A percentile compares a stretch with the other conserved stretches of the same genome.
These are phyloP conservation scores for Trichoderma brevicompactum DNA, from an alignment of 2,329 filamentous ascomycete genomes.

Conservation along the genomic window DNA sequence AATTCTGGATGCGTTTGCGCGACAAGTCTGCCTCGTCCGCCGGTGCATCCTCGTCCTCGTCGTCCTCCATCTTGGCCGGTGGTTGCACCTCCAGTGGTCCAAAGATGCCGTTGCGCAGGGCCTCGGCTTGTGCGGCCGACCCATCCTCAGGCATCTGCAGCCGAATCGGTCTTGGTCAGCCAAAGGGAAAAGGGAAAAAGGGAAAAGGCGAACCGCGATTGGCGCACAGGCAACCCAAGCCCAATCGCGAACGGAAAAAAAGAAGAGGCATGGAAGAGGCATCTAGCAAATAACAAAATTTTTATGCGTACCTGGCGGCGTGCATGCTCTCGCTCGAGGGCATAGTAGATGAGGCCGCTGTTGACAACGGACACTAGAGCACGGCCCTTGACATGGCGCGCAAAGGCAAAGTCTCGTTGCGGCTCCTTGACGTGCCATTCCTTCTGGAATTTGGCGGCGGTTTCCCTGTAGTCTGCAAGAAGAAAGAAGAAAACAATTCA, in stretches of 20 bases:
- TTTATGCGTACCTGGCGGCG: slow-evolving; percentile 52
- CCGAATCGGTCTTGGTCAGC: slow-evolving; percentile 28
- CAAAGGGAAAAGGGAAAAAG: slow-evolving; percentile 6
- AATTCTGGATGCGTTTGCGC: slow-evolving; percentile 56
- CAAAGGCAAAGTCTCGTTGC: slow-evolving; percentile 66
- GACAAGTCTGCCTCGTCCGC: slow-evolving; percentile 48
- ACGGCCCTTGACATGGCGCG: slow-evolving; percentile 66
- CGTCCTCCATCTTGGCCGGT: slow-evolving; percentile 46
- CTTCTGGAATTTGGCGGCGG: slow-evolving; percentile 69
- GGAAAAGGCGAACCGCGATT: slow-evolving; percentile 24
- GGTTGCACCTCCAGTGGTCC: slow-evolving; percentile 57
- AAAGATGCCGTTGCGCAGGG: slow-evolving; percentile 59
- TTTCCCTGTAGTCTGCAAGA: slow-evolving; percentile 66
- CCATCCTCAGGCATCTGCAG: slow-evolving; percentile 55
- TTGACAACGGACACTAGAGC: slow-evolving; percentile 67
- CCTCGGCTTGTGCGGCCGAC: slow-evolving; percentile 50
- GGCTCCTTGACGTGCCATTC: slow-evolving; percentile 68
- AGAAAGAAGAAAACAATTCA: slow-evolving; percentile 20
- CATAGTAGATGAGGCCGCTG: slow-evolving; percentile 65
- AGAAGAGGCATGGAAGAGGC: background rate
- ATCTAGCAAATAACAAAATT: background rate
- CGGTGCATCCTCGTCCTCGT: slow-evolving; percentile 44
- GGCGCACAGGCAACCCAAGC: slow-evolving; percentile 11
- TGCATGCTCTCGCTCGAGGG: slow-evolving; percentile 60
- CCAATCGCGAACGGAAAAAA: slow-evolving; percentile 26